phyloP scores from a whole-genome alignment of 2,329 filamentous ascomycete genomes.

The Scedosporium boydii region DNA sequence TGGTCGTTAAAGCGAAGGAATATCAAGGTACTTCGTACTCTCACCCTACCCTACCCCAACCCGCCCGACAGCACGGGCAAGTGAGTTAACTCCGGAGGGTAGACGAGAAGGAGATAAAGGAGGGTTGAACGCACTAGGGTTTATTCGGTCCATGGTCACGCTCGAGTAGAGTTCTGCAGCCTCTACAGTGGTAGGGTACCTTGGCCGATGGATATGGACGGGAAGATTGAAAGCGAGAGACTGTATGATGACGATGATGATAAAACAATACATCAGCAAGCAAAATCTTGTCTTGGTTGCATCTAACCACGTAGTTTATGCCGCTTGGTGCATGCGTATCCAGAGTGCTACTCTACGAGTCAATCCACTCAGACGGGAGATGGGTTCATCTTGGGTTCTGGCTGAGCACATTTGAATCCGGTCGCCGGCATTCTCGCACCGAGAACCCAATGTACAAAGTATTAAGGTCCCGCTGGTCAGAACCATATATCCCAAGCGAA shows the following conservation, averaged over 20 bases:
- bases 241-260: neutral
- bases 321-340: neutral
- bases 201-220: neutral
- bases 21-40: neutral
- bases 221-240: neutral
- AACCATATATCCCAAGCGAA: neutral
- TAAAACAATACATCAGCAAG: neutral
- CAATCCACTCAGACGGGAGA: neutral
- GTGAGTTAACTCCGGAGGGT: neutral
- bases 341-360: neutral
- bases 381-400: neutral
- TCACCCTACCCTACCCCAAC: neutral
- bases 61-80: neutral
- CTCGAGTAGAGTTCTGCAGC: neutral
- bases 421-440: neutral
- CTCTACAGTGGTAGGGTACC: neutral
- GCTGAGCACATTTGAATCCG: neutral
- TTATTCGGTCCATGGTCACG: neutral
- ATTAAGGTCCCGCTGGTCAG: neutral
- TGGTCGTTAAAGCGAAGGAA: neutral
- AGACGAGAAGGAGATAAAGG: neutral
- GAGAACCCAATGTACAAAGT: neutral
- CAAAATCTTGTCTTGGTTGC: neutral
- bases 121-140: neutral
- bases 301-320: neutral